phyloP scores from a whole-genome alignment of 371 early-diverging fungal genomes.

The Chytridium lagenaria region DNA sequence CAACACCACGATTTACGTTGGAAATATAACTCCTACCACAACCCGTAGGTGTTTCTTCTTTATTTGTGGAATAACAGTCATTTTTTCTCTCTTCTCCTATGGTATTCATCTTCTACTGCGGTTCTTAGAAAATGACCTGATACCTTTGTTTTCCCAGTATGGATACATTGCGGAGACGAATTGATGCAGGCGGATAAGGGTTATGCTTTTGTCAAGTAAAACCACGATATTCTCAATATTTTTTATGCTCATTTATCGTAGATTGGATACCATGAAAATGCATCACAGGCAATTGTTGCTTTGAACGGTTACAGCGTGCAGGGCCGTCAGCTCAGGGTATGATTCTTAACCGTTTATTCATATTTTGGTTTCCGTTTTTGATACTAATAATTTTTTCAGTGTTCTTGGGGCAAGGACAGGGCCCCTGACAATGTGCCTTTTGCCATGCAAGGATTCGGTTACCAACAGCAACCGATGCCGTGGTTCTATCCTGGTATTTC shows the following conservation, averaged over 20 bases:
- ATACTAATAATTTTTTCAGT: conserved; percentile 44
- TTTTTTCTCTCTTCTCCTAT: too few species aligned
- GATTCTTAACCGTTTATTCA: background rate
- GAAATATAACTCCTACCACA: conserved; percentile 80
- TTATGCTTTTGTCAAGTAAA: conserved; percentile 85
- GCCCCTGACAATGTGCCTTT: conserved; percentile 44
- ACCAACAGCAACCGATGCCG: conserved; percentile 36
- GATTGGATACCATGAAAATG: conserved; percentile 90
- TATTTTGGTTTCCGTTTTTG: background rate
- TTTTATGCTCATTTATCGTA: conserved; percentile 36
- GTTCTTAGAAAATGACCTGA: conserved; percentile 72
- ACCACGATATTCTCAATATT: background rate
- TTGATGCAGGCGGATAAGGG: conserved; percentile 86
- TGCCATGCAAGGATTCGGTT: conserved; percentile 17
- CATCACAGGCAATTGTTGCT: conserved; percentile 81
- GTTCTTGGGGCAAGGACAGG: conserved; percentile 92
- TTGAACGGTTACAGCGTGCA: conserved; percentile 75
- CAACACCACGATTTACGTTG: conserved; percentile 88
- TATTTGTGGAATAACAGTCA: background rate
- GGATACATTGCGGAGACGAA: conserved; percentile 80
- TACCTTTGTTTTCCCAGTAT: conserved; percentile 74
- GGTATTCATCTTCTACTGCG: too few species aligned
- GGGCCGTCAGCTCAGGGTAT: conserved; percentile 75
- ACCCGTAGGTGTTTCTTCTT: conserved; percentile 55
- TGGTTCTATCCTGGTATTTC: conserved; percentile 22